A percentile compares a stretch with the other conserved stretches of the same genome.
Conservation (phyloP, 2,329 filamentous ascomycete species). For the Polychaeton citri region DNA sequence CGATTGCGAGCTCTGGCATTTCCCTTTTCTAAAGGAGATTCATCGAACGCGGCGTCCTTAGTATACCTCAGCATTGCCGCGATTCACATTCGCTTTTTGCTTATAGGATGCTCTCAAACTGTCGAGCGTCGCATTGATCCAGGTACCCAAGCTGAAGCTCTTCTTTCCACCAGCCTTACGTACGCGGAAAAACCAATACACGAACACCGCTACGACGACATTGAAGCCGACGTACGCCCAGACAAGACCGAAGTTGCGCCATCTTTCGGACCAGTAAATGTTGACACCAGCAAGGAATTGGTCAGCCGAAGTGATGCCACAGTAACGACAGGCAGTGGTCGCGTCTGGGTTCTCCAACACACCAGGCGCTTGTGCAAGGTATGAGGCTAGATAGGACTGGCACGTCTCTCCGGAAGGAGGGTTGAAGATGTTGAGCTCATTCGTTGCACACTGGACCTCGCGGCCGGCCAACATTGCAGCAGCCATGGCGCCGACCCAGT, state of each 20-base stretch:
- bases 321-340: slow-evolving; percentile 37
- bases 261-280: slow-evolving; percentile 37
- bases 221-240: slow-evolving; percentile 57
- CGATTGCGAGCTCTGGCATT: too few species aligned
- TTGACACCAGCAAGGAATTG: slow-evolving; percentile 30
- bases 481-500: slow-evolving; percentile 36
- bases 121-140: background rate
- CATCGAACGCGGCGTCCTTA: too few species aligned
- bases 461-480: slow-evolving; percentile 30
- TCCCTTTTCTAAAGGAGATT: too few species aligned
- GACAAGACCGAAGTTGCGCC: slow-evolving; percentile 59
- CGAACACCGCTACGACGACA: slow-evolving; percentile 40
- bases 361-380: slow-evolving; percentile 26
- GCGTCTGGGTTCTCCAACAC: slow-evolving; percentile 30
- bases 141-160: background rate
- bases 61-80: background rate
- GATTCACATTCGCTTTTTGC: background rate
- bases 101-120: background rate
- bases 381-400: slow-evolving; percentile 30
- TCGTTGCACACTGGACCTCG: slow-evolving; percentile 33
- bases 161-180: slow-evolving; percentile 13
- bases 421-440: slow-evolving; percentile 29
- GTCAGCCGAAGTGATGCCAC: slow-evolving; percentile 31
- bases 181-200: slow-evolving; percentile 53
- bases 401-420: slow-evolving; percentile 30